Evolutionary conservation across 116 monocot species (phyloP).

Genomic region (Zostera marina): DNA sequence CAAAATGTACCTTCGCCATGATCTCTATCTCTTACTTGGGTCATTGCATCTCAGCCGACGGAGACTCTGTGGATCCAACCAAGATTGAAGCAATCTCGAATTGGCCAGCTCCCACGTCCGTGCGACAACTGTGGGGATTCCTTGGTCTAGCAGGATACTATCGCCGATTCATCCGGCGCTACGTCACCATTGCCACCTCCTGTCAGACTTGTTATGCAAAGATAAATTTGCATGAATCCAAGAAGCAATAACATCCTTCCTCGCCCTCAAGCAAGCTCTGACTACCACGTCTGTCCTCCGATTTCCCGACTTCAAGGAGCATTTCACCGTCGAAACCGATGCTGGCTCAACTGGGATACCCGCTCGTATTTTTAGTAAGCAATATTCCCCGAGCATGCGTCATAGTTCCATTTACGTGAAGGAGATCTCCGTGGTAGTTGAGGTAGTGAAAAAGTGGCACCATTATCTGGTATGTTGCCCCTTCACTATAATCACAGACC

Average conservation of each 20-base stretch:
- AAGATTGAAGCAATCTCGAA: neutral
- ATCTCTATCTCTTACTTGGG: neutral
- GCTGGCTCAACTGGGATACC: neutral
- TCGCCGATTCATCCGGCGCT: neutral
- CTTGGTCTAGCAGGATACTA: conserved; percentile 4
- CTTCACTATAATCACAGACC: neutral
- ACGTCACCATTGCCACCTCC: neutral
- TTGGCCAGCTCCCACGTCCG: neutral
- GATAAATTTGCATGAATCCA: neutral
- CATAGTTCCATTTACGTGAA: neutral
- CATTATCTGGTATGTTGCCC: neutral
- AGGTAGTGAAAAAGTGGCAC: conserved; percentile 2
- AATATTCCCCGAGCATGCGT: neutral
- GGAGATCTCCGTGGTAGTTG: neutral
- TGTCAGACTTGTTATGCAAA: neutral
- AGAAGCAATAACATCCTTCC: no score
- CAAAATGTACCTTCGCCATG: neutral
- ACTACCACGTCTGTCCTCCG: neutral
- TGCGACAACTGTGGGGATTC: neutral
- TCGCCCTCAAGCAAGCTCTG: neutral
- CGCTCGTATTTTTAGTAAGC: neutral
- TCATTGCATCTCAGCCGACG: neutral
- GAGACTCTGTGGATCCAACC: neutral
- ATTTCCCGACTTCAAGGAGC: neutral
- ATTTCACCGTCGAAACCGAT: conserved; percentile 2